Evolutionary conservation across 768 basidiomycete species (phyloP).

Genomic region (Rubroboletus satanas): DNA sequence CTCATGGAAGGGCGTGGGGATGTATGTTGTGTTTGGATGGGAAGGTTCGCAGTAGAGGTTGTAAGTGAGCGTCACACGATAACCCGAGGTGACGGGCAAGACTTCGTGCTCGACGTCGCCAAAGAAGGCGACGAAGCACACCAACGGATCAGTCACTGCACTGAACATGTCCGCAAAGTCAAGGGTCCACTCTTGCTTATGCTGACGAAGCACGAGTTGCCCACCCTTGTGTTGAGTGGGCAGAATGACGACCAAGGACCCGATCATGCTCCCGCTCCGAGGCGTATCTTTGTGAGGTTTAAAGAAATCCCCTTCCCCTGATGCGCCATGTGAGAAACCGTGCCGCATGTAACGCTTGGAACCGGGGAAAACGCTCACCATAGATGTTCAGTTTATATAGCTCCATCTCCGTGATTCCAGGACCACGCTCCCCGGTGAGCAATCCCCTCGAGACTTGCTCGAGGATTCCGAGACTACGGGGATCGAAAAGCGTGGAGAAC

Average conservation of each 20-base stretch:
- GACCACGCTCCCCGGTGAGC: not conserved
- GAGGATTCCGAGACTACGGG: not conserved
- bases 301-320: not conserved
- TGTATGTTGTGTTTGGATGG: not conserved
- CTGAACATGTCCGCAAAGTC: slow-evolving; percentile 31
- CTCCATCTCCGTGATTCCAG: slow-evolving; percentile 19
- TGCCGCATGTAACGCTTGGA: not conserved
- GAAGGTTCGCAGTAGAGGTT: slow-evolving; percentile 24
- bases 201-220: not conserved
- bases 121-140: slow-evolving; percentile 40
- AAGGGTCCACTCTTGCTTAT: slow-evolving; percentile 31
- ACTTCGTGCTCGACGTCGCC: slow-evolving; percentile 46
- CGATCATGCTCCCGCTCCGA: slow-evolving; percentile 42
- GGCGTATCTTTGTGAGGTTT: slow-evolving; percentile 31
- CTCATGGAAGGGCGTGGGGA: not conserved
- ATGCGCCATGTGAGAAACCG: not conserved
- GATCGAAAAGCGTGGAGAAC: slow-evolving; percentile 26
- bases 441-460: not conserved
- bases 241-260: slow-evolving; percentile 48
- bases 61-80: slow-evolving; percentile 43
- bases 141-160: not conserved
- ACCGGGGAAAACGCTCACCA: slow-evolving; percentile 24
- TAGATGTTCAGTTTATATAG: slow-evolving; percentile 47
- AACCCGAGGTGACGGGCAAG: slow-evolving; percentile 35
- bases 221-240: slow-evolving; percentile 30